phyloP scores from a whole-genome alignment of 495 filamentous ascomycete genomes.

The Recurvomyces mirabilis region DNA sequence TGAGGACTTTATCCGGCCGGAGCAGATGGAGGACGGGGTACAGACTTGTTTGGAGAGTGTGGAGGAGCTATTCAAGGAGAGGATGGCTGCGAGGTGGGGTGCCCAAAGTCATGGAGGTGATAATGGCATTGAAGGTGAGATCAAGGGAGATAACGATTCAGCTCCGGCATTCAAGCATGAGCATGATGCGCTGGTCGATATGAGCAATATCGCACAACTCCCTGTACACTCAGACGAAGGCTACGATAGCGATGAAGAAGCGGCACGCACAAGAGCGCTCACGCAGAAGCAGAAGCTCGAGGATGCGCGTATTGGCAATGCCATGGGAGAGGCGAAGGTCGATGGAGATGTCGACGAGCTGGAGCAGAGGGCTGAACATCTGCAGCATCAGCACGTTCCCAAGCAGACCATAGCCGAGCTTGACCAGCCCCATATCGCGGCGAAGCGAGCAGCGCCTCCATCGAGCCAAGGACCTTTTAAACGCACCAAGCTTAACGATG shows the following conservation, averaged over 20 bases:
- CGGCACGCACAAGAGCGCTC: conserved; percentile 11
- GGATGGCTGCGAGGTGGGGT: conserved; percentile 28
- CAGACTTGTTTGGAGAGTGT: conserved; percentile 72
- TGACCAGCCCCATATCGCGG: neutral
- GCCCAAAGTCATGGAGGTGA: neutral
- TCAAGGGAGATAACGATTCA: neutral
- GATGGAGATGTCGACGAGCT: conserved; percentile 4
- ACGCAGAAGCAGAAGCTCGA: conserved; percentile 16
- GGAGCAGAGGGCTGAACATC: conserved; percentile 1
- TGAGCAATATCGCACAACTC: conserved; percentile 36
- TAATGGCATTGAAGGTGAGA: neutral
- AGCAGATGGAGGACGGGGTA: conserved; percentile 45
- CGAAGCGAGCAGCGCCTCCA: conserved; percentile 9
- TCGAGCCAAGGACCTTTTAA: conserved; percentile 13
- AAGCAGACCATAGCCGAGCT: neutral
- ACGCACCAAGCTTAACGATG: conserved; percentile 2
- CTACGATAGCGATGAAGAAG: conserved; percentile 47
- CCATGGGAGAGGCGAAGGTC: conserved; percentile 10
- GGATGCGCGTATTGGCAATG: conserved; percentile 3
- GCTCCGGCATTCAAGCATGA: neutral
- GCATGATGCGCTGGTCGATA: conserved; percentile 34
- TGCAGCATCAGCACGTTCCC: conserved; percentile 5
- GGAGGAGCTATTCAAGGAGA: conserved; percentile 71
- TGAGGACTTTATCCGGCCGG: conserved; percentile 47
- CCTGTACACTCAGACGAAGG: conserved; percentile 30